Conservation (phyloP, 768 basidiomycete genomes). For the Cytidiella melzeri region DNA sequence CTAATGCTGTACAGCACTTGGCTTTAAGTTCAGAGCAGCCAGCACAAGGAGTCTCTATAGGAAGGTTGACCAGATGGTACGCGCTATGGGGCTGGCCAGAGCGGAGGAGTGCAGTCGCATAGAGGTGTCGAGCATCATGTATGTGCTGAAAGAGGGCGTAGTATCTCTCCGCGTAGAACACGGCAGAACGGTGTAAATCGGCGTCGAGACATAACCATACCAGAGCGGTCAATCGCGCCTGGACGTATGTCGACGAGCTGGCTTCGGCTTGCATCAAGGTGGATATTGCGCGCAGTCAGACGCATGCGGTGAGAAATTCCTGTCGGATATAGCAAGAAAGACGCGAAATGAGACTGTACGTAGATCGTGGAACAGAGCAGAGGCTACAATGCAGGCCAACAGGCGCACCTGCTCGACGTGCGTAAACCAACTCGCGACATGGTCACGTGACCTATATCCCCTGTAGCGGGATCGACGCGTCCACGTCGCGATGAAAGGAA, state of each 20-base stretch:
- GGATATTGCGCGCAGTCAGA: not conserved
- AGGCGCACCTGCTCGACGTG: not conserved
- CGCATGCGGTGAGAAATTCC: not conserved
- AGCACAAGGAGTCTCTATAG: slow-evolving; percentile 54
- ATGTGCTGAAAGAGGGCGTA: slow-evolving; percentile 61
- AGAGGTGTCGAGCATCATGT: slow-evolving; percentile 82
- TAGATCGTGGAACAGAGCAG: too few species aligned
- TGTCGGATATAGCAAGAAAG: not conserved
- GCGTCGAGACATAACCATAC: slow-evolving; percentile 84
- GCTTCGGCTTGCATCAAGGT: slow-evolving; percentile 52
- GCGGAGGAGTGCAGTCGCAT: slow-evolving; percentile 70
- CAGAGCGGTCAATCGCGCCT: slow-evolving; percentile 63
- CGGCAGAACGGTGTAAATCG: slow-evolving; percentile 70
- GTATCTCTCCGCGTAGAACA: slow-evolving; percentile 87
- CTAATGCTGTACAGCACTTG: slow-evolving; percentile 65
- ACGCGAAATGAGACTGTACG: not conserved
- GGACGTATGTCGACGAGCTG: slow-evolving; percentile 41
- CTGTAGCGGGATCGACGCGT: too few species aligned
- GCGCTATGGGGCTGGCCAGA: slow-evolving; percentile 73
- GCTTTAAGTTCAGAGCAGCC: slow-evolving; percentile 79
- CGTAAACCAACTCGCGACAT: slow-evolving; percentile 17
- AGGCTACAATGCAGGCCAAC: not conserved
- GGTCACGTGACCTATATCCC: slow-evolving; percentile 18
- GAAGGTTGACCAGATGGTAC: slow-evolving; percentile 57
- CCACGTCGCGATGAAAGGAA: too few species aligned